These are phyloP conservation scores for Anethum foeniculum DNA, from an alignment of 140 eudicot genomes.

Conservation along the genomic window DNA sequence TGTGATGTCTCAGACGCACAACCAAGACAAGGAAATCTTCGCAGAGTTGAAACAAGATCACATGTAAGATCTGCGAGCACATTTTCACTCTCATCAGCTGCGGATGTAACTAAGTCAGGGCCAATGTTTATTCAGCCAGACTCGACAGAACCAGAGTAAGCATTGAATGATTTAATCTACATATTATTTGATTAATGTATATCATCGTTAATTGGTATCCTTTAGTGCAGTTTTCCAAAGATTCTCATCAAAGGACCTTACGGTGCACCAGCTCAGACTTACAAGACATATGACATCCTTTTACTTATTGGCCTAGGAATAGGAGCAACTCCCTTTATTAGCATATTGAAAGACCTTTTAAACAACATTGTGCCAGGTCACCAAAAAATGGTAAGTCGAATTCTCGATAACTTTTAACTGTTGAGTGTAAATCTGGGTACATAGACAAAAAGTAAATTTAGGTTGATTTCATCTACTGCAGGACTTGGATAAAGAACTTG, in stretches of 20 bases:
- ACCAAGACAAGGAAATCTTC: conserved; percentile 34
- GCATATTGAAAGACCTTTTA: conserved; percentile 75
- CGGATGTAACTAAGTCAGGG: neutral
- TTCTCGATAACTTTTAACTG: neutral
- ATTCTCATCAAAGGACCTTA: conserved; percentile 79
- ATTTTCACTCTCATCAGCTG: neutral
- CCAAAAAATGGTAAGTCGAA: neutral
- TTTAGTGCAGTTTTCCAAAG: conserved; percentile 50
- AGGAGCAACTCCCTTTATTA: conserved; percentile 93
- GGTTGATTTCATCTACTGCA: conserved; percentile 11
- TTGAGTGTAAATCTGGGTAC: neutral
- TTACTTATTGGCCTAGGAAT: conserved; percentile 81
- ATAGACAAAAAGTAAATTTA: neutral
- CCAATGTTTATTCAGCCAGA: neutral
- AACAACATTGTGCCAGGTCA: conserved; percentile 30
- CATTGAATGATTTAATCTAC: neutral
- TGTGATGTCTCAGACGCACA: conserved; percentile 41
- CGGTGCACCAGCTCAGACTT: conserved; percentile 91
- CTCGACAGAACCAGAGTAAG: neutral
- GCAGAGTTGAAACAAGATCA: conserved; percentile 46
- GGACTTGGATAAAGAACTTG: conserved; percentile 17
- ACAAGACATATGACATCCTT: conserved; percentile 52
- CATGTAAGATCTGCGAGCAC: conserved; percentile 17
- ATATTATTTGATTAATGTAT: neutral
- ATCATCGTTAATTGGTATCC: neutral